Evolutionary conservation across 139 green algal genomes (phyloP), one percentile per base, ranked within the genome.

Genomic region (Dunaliella sp.): DNA sequence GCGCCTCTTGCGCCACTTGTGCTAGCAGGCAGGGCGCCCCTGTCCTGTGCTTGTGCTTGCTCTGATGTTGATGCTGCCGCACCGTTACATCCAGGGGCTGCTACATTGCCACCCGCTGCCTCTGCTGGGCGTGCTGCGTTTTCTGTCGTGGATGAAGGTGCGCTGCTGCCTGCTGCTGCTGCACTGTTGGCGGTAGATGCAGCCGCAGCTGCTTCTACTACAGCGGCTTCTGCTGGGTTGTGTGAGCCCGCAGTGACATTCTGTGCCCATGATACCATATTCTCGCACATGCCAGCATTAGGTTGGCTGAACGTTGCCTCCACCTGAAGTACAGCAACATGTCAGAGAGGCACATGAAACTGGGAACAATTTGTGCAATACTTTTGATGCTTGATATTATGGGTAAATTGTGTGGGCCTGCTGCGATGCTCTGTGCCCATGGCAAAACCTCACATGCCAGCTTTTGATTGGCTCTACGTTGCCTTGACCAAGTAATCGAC

Each of bases 281-380:
- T 82, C 35, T 93, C 81, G 83, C 94, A 97, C 83, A 98, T 92
- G 16, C 86, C 87, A 24, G 77, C 95, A 86, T 99, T 99, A 80
- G 97, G 97, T 91, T 99, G 97, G 31, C 91, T 95, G 91, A 98
- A 98, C 0, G 87, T 86, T 1, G 93, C 95, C 86, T 98, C 96
- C 34, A 98, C 88, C 90, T 98, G n/a, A n/a, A n/a, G n/a, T n/a
- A n/a, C n/a, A n/a, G n/a, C n/a, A n/a, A n/a, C n/a, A n/a, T n/a
- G n/a, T n/a, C n/a, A n/a, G n/a, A n/a, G n/a, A n/a, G n/a, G n/a
- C n/a, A n/a, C n/a, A n/a, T n/a, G n/a, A n/a, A n/a, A n/a, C n/a
- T n/a, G n/a, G n/a, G n/a, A n/a, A n/a, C n/a, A n/a, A n/a, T n/a
- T n/a, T n/a, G n/a, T n/a, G n/a, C n/a, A n/a, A n/a, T n/a, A n/a